A percentile compares a stretch with the other conserved stretches of the same genome.
These are phyloP conservation scores for Leccinellum albellum DNA, from an alignment of 768 basidiomycete genomes.

Conservation along the genomic window DNA sequence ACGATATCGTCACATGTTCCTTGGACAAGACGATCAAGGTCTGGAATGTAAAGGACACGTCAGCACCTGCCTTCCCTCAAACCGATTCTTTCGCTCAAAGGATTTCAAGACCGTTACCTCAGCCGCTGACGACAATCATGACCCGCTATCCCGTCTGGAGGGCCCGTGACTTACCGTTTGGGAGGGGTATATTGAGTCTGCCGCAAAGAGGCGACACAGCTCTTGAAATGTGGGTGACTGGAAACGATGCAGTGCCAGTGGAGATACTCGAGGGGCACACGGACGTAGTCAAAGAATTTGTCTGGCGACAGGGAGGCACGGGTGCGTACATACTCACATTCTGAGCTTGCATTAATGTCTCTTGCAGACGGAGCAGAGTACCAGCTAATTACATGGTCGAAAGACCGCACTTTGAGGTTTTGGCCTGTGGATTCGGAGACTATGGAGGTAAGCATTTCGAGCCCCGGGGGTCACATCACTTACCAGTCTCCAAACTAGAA, in stretches of 20 bases:
- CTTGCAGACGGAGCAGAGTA: slow-evolving; percentile 48
- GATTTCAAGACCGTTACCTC: slow-evolving; percentile 6
- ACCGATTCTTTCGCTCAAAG: slow-evolving; percentile 8
- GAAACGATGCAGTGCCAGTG: slow-evolving; percentile 41
- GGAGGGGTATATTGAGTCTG: slow-evolving; percentile 78
- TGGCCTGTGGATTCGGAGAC: slow-evolving; percentile 79
- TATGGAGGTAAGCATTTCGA: slow-evolving; percentile 50
- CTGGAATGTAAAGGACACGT: slow-evolving; percentile 47
- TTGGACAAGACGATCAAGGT: slow-evolving; percentile 91
- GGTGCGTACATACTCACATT: slow-evolving; percentile 34
- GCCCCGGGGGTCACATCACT: slow-evolving; percentile 1
- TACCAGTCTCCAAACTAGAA: slow-evolving; percentile 34
- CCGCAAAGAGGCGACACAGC: slow-evolving; percentile 84
- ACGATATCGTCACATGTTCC: slow-evolving; percentile 90
- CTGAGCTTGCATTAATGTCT: neutral
- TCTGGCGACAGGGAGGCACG: slow-evolving; percentile 75
- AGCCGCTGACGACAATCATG: slow-evolving; percentile 51
- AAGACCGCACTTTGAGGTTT: slow-evolving; percentile 86
- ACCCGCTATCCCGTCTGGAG: slow-evolving; percentile 94
- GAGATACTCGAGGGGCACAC: slow-evolving; percentile 83
- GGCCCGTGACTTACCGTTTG: slow-evolving; percentile 89
- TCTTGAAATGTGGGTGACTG: slow-evolving; percentile 74
- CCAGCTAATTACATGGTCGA: slow-evolving; percentile 76
- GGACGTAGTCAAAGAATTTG: slow-evolving; percentile 96
- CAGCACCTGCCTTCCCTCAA: slow-evolving; percentile 14